Percentiles rank a stretch among this genome's conserved stretches.
phyloP scores from a whole-genome alignment of 2,329 filamentous ascomycete genomes.

The Pseudocercospora vitis region DNA sequence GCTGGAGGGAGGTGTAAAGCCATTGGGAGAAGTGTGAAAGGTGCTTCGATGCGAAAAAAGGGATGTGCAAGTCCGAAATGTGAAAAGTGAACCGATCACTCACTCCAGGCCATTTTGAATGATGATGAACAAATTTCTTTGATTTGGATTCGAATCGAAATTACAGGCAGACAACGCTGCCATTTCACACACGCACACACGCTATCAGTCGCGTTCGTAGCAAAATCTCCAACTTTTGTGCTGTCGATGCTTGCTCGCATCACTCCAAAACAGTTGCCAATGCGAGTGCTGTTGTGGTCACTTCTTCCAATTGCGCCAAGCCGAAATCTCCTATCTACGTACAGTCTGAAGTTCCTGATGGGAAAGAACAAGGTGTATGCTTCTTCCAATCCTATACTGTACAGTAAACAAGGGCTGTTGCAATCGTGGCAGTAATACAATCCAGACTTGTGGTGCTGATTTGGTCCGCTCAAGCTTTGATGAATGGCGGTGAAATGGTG shows the following conservation, averaged over 20 bases:
- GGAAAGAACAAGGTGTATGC: constrained; percentile 12
- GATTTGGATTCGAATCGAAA: constrained; percentile 13
- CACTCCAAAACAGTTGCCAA: background rate
- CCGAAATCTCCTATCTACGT: constrained; percentile 11
- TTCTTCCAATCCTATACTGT: constrained; percentile 13
- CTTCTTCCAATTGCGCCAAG: constrained; percentile 10
- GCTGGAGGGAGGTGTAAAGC: too few relatives aligned
- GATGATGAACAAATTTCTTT: background rate
- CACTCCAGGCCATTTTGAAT: too few relatives aligned
- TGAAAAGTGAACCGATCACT: too few relatives aligned
- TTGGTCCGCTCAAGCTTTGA: constrained; percentile 9
- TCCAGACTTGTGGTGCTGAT: constrained; percentile 10
- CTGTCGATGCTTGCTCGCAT: background rate
- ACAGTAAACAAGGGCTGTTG: constrained; percentile 17
- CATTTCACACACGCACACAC: constrained; percentile 6
- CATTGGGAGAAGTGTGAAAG: too few relatives aligned
- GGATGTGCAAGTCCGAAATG: too few relatives aligned
- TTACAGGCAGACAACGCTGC: constrained; percentile 13
- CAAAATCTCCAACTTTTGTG: background rate
- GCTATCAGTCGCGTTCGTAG: background rate
- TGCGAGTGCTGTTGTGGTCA: constrained; percentile 5
- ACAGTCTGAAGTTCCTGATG: constrained; percentile 14
- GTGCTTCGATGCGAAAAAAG: too few relatives aligned
- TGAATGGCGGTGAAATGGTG: constrained; percentile 28
- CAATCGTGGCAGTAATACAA: constrained; percentile 15